Percentiles rank a stretch among this genome's conserved stretches.
Conservation (phyloP, 108 stramenopile species). For the Skeletonema potamos region DNA sequence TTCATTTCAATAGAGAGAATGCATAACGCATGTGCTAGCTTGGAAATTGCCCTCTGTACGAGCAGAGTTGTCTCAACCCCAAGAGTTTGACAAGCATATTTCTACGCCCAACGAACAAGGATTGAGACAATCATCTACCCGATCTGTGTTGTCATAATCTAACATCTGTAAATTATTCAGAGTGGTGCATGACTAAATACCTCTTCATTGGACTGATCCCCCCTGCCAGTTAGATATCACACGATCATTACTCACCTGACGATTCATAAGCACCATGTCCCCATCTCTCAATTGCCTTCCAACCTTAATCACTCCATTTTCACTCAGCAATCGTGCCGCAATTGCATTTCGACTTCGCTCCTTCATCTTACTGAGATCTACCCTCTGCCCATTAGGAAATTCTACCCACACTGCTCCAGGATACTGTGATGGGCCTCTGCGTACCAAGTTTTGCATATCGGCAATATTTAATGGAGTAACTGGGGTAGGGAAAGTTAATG, state of each 20-base stretch:
- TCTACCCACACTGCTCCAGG: conserved; percentile 98
- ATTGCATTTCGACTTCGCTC: conserved; percentile 79
- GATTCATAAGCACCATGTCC: conserved; percentile 97
- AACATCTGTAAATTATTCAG: conserved; percentile 73
- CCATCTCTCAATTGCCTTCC: conserved; percentile 95
- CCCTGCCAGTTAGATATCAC: not conserved
- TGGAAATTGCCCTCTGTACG: conserved; percentile 56
- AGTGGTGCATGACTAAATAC: conserved; percentile 90
- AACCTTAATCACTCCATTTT: conserved; percentile 85
- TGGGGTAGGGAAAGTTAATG: conserved; percentile 92
- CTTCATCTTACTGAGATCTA: conserved; percentile 91
- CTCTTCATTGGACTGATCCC: conserved; percentile 62
- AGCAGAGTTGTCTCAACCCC: conserved; percentile 25
- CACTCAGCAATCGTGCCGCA: conserved; percentile 76
- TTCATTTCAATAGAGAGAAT: not conserved
- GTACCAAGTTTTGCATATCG: conserved; percentile 86
- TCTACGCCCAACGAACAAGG: conserved; percentile 49
- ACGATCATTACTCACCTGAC: conserved; percentile 75
- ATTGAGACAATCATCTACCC: conserved; percentile 29
- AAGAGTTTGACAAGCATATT: conserved; percentile 55
- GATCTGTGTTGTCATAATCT: conserved; percentile 77
- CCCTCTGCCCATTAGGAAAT: conserved; percentile 77
- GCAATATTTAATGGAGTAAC: conserved; percentile 93
- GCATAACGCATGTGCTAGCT: not conserved
- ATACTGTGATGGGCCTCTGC: conserved; percentile 85